Evolutionary conservation across 1,284 basidiomycete genomes (phyloP).

Genomic region (Ceratobasidium sp.): DNA sequence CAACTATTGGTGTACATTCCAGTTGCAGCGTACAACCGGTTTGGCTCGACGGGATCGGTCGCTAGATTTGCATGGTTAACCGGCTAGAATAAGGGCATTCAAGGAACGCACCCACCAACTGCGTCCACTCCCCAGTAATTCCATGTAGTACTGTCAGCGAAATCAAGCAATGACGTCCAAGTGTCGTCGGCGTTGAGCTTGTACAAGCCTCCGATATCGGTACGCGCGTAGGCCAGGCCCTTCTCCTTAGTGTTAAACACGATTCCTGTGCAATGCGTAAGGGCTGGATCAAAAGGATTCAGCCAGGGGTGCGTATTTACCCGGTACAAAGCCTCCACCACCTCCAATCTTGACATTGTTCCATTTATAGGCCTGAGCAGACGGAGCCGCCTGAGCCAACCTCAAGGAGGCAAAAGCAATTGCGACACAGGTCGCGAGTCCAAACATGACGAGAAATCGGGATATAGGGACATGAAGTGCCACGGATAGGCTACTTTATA

Average conservation of each 20-base stretch:
- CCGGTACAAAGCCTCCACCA: constrained; percentile 63
- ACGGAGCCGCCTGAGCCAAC: constrained; percentile 21
- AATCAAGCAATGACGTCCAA: constrained; percentile 59
- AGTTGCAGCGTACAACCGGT: constrained; percentile 53
- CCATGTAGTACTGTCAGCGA: constrained; percentile 60
- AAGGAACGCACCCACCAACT: constrained; percentile 62
- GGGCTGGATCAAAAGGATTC: too few species aligned
- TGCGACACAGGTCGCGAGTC: constrained; percentile 14
- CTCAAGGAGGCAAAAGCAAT: constrained; percentile 1
- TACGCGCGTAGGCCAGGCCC: constrained; percentile 60
- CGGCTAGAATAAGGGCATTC: constrained; percentile 52
- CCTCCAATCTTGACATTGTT: constrained; percentile 70
- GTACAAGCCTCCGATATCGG: constrained; percentile 62
- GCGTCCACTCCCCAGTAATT: constrained; percentile 71
- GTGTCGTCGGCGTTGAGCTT: constrained; percentile 67
- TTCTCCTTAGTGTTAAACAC: constrained; percentile 68
- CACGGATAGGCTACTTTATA: not conserved
- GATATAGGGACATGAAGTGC: not conserved
- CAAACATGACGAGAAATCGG: not conserved
- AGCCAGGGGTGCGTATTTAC: not conserved
- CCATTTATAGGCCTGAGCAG: constrained; percentile 55
- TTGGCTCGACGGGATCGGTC: constrained; percentile 41
- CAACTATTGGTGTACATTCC: constrained; percentile 75
- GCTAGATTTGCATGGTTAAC: not conserved
- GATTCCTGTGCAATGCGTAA: constrained; percentile 56